Percentiles rank a stretch among this genome's conserved stretches.
phyloP scores from a whole-genome alignment of 169 alveolate genomes.

The Cryptosporidium bovis region DNA sequence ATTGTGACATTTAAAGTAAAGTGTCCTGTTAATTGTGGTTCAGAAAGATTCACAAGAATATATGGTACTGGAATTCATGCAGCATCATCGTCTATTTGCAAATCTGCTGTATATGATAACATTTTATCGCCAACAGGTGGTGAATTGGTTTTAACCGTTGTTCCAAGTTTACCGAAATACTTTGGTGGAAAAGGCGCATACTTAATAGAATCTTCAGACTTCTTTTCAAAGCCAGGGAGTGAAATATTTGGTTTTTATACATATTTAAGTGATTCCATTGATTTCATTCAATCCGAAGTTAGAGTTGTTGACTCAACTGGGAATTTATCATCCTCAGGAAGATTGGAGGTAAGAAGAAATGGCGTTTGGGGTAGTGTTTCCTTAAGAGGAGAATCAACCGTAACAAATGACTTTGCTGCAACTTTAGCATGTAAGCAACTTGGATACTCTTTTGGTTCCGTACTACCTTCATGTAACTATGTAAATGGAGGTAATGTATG shows the following conservation, averaged over 20 bases:
- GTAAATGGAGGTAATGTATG: slow-evolving; percentile 73
- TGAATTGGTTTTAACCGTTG: slow-evolving; percentile 84
- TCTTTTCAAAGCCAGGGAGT: slow-evolving; percentile 78
- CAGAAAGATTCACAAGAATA: slow-evolving; percentile 80
- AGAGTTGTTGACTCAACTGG: slow-evolving; percentile 89
- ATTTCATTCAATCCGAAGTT: slow-evolving; percentile 85
- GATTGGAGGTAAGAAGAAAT: slow-evolving; percentile 78
- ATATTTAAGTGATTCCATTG: slow-evolving; percentile 84
- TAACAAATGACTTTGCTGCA: slow-evolving; percentile 71
- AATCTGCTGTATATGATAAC: slow-evolving; percentile 89
- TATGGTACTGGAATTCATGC: slow-evolving; percentile 89
- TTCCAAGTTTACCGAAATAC: slow-evolving; percentile 81
- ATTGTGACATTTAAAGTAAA: slow-evolving; percentile 81
- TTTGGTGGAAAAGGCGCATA: slow-evolving; percentile 76
- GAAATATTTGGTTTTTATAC: slow-evolving; percentile 77
- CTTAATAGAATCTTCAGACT: slow-evolving; percentile 76
- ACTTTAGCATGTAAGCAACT: slow-evolving; percentile 65
- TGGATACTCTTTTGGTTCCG: slow-evolving; percentile 51
- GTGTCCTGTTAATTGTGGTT: slow-evolving; percentile 87
- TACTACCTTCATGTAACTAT: slow-evolving; percentile 54
- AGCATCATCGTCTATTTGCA: slow-evolving; percentile 88
- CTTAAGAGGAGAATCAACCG: slow-evolving; percentile 49
- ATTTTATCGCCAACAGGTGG: slow-evolving; percentile 88
- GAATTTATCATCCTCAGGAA: slow-evolving; percentile 78
- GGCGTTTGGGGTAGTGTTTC: slow-evolving; percentile 80